Conservation (phyloP, 305 asterid species). For the Fraxinus platypoda region DNA sequence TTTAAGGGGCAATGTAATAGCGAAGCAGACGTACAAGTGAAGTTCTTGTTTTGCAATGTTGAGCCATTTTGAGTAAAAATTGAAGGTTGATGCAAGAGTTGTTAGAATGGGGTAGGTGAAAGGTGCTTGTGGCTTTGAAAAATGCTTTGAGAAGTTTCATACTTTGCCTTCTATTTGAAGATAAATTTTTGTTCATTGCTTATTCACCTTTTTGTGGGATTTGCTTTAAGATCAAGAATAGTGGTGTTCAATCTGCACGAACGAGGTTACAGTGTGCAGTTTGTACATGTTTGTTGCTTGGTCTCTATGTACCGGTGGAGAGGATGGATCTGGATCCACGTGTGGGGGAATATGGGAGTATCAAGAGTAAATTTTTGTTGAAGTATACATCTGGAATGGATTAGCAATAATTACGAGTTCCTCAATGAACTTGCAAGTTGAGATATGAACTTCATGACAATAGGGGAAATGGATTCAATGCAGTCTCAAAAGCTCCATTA, state of each 20-base stretch:
- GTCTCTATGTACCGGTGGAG: background rate
- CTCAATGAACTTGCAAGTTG: background rate
- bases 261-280: background rate
- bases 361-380: background rate
- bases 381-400: background rate
- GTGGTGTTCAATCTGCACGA: background rate
- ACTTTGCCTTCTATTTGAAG: background rate
- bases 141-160: background rate
- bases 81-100: background rate
- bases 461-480: background rate
- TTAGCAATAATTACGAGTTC: background rate
- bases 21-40: background rate
- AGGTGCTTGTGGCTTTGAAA: background rate
- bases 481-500: background rate
- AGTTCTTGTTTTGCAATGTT: background rate
- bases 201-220: background rate
- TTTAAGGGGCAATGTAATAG: background rate
- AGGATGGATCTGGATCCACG: background rate
- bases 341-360: background rate
- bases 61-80: background rate
- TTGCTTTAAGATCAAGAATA: background rate
- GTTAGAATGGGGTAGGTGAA: background rate
- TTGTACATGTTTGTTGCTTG: background rate
- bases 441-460: background rate
- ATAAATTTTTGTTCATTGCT: background rate